phyloP scores from a whole-genome alignment of 2,329 filamentous ascomycete species.

The Colletotrichum sp. region DNA sequence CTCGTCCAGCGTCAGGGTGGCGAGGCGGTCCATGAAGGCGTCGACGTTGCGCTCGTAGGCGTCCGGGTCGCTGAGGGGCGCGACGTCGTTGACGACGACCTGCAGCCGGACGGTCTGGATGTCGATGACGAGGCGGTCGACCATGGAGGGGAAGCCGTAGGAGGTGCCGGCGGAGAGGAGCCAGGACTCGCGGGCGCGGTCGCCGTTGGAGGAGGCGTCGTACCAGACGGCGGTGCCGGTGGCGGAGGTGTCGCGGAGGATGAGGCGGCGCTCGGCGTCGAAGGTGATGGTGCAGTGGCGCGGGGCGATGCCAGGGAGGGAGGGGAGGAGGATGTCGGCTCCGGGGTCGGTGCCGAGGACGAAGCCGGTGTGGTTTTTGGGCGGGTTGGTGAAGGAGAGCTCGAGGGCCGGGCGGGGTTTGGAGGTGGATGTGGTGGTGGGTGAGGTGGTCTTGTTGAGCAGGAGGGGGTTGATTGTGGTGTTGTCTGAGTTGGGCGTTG shows the following conservation, averaged over 20 bases:
- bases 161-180: conserved; percentile 35
- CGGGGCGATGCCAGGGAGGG: conserved; percentile 34
- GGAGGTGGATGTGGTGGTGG: not conserved
- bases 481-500: not conserved
- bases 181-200: conserved; percentile 40
- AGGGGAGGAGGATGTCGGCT: conserved; percentile 43
- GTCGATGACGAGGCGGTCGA: conserved; percentile 40
- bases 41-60: conserved; percentile 38
- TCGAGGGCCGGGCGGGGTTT: conserved; percentile 32
- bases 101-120: conserved; percentile 45
- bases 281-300: conserved; percentile 44
- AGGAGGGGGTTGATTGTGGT: conserved; percentile 14
- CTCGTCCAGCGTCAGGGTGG: not conserved
- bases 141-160: conserved; percentile 36
- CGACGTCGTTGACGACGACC: conserved; percentile 38
- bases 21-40: conserved; percentile 27
- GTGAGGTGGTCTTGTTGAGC: not conserved
- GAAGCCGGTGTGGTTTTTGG: conserved; percentile 39
- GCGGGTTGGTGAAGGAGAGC: conserved; percentile 37
- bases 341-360: conserved; percentile 41
- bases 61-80: conserved; percentile 33
- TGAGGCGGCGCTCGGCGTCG: conserved; percentile 39
- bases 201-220: conserved; percentile 43
- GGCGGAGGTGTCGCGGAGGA: conserved; percentile 42
- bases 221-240: conserved; percentile 46